Evolutionary conservation across 164 flowering plant genomes (phyloP).

Genomic region (Macadamia integrifolia): DNA sequence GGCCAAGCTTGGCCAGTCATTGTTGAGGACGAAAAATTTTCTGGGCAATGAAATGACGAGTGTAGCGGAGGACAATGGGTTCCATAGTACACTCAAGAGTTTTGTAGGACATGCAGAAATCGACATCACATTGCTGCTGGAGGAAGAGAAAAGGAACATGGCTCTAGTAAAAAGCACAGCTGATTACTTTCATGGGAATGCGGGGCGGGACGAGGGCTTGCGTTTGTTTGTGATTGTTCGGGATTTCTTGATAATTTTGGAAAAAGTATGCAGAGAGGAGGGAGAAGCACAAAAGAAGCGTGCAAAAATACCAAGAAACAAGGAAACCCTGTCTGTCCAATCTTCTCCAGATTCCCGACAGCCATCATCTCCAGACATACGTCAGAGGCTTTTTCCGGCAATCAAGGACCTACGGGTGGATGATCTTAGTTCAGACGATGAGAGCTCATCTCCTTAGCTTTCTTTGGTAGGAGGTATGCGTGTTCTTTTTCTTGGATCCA

Average conservation of each 20-base stretch:
- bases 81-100: slow-evolving; percentile 37
- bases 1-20: slow-evolving; percentile 39
- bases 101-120: slow-evolving; percentile 68
- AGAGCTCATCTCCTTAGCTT: slow-evolving; percentile 23
- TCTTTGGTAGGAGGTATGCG: slow-evolving; percentile 10
- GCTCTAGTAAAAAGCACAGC: slow-evolving; percentile 69
- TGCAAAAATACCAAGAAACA: slow-evolving; percentile 17
- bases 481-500: not conserved
- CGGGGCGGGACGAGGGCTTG: slow-evolving; percentile 81
- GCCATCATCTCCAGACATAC: not conserved
- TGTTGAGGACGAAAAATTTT: slow-evolving; percentile 45
- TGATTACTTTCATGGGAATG: slow-evolving; percentile 85
- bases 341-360: slow-evolving; percentile 18
- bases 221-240: slow-evolving; percentile 72
- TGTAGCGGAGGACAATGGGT: slow-evolving; percentile 42
- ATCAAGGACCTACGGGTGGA: slow-evolving; percentile 35
- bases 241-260: slow-evolving; percentile 72
- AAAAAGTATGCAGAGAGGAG: slow-evolving; percentile 55
- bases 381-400: slow-evolving; percentile 51
- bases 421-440: slow-evolving; percentile 51
- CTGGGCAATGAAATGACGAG: slow-evolving; percentile 48
- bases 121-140: slow-evolving; percentile 45
- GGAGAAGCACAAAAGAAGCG: slow-evolving; percentile 19
- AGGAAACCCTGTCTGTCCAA: slow-evolving; percentile 14
- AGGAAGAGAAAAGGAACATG: slow-evolving; percentile 81